Conservation (phyloP, 352 stramenopile genomes). For the Globisporangium radiosum region DNA sequence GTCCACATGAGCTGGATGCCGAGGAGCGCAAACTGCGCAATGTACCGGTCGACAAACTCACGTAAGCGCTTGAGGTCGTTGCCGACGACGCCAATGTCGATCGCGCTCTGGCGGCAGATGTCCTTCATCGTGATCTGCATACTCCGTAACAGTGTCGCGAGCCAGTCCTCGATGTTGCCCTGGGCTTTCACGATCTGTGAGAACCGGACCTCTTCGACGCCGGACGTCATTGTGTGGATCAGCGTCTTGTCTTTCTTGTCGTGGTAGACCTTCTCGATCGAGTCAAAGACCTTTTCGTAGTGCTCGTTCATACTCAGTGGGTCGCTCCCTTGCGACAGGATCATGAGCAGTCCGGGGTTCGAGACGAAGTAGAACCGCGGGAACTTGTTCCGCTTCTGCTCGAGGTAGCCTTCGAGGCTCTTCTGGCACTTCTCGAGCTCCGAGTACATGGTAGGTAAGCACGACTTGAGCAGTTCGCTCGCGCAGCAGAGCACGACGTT, state of each 20-base stretch:
- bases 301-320: slow-evolving; percentile 98
- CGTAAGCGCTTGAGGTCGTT: slow-evolving; percentile 90
- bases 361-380: slow-evolving; percentile 99
- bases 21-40: slow-evolving; percentile 94
- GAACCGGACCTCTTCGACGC: slow-evolving; percentile 94
- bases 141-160: slow-evolving; percentile 90
- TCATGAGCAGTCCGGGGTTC: slow-evolving; percentile 96
- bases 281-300: slow-evolving; percentile 99
- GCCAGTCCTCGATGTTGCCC: slow-evolving; percentile 99
- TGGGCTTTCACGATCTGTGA: slow-evolving; percentile 93
- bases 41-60: slow-evolving; percentile 93
- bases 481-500: slow-evolving; percentile 92
- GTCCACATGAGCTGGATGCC: slow-evolving; percentile 97
- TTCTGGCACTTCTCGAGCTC: slow-evolving; percentile 99
- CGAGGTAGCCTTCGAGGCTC: slow-evolving; percentile 96
- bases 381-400: slow-evolving; percentile 98
- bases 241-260: slow-evolving; percentile 98
- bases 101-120: slow-evolving; percentile 90
- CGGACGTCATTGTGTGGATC: slow-evolving; percentile 91
- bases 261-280: slow-evolving; percentile 96
- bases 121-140: slow-evolving; percentile 98
- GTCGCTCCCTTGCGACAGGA: slow-evolving; percentile 96
- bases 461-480: slow-evolving; percentile 96
- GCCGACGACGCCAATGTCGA: slow-evolving; percentile 89
- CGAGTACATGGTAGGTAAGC: slow-evolving; percentile 95